Evolutionary conservation across 2,329 filamentous ascomycete species (phyloP).

Genomic region (Aschersonia sp.): DNA sequence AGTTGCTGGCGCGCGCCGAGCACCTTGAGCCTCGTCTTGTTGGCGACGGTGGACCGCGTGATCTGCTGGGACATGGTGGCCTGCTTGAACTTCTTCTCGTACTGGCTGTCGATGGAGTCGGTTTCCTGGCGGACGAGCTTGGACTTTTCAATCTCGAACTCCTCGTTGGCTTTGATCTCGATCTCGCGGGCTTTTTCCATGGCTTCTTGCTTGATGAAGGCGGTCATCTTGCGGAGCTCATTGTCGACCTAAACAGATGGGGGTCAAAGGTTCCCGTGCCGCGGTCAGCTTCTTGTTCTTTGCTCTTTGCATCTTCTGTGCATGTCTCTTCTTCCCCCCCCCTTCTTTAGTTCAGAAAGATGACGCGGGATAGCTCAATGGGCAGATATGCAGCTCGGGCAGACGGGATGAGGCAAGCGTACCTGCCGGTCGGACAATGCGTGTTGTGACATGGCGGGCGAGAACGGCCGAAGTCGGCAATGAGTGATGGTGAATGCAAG

Average conservation of each 20-base stretch:
- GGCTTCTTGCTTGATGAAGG: constrained; percentile 98
- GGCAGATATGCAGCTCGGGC: not conserved
- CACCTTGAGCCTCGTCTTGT: constrained; percentile 87
- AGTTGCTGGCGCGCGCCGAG: constrained; percentile 80
- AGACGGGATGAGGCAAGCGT: constrained; percentile 14
- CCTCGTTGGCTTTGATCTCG: constrained; percentile 94
- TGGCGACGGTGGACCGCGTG: constrained; percentile 87
- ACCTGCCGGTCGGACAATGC: constrained; percentile 97
- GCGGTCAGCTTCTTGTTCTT: not conserved
- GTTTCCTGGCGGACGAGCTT: constrained; percentile 96
- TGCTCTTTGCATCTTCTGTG: not conserved
- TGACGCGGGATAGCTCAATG: not conserved
- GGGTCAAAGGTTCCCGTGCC: not conserved
- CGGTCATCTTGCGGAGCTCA: constrained; percentile 99
- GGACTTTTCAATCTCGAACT: constrained; percentile 98
- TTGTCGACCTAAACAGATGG: constrained; percentile 62
- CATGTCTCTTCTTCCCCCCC: too few relatives aligned
- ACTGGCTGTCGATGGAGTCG: constrained; percentile 76
- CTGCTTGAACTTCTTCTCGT: constrained; percentile 99
- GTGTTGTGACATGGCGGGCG: constrained; percentile 77
- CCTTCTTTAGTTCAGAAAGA: too few relatives aligned
- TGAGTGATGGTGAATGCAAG: too few relatives aligned
- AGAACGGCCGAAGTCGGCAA: not conserved
- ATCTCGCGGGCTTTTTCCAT: constrained; percentile 96
- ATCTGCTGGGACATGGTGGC: constrained; percentile 98